phyloP scores from a whole-genome alignment of 148 eudicot species.

The Cornus suecica region DNA sequence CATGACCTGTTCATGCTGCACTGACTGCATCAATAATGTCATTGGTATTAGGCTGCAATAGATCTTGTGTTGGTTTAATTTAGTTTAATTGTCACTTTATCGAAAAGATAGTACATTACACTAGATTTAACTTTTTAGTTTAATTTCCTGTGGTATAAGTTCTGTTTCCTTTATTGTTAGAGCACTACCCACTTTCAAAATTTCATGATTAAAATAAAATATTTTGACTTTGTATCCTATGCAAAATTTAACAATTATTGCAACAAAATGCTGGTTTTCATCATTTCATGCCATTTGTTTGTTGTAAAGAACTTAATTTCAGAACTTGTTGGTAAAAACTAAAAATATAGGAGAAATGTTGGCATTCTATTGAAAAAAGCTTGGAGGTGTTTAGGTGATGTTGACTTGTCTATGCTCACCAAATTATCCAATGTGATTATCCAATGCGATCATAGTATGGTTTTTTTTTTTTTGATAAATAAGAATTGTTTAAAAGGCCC shows the following conservation, averaged over 20 bases:
- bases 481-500: too few relatives aligned
- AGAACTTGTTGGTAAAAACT: background rate
- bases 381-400: too few relatives aligned
- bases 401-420: too few relatives aligned
- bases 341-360: background rate
- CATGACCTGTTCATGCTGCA: too few relatives aligned
- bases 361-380: too few relatives aligned
- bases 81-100: background rate
- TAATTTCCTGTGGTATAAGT: background rate
- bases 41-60: background rate
- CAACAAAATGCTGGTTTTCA: constrained; percentile 4
- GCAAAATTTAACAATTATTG: background rate
- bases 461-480: too few relatives aligned
- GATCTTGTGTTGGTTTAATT: constrained; percentile 2
- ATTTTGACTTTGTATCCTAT: background rate
- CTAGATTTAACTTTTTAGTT: background rate
- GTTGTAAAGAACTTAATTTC: background rate
- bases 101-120: background rate
- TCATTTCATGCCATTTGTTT: background rate
- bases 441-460: too few relatives aligned
- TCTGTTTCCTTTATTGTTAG: background rate
- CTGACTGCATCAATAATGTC: background rate
- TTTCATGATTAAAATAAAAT: background rate
- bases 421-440: too few relatives aligned
- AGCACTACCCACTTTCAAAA: background rate